Conservation (phyloP, 2,329 filamentous ascomycete genomes). For the Hawksworthiomyces lignivorus region DNA sequence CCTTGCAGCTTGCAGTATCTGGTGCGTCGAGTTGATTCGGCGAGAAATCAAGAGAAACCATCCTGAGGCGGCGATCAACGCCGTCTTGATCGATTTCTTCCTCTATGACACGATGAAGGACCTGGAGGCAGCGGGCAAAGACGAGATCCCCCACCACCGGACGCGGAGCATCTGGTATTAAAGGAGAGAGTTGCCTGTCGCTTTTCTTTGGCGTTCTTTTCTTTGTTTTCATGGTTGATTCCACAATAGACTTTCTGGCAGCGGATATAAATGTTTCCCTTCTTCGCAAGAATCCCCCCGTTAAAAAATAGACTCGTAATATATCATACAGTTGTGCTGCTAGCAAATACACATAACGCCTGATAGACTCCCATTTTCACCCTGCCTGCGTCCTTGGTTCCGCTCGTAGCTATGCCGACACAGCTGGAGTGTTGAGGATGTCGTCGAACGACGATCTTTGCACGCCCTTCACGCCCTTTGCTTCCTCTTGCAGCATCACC, state of each 20-base stretch:
- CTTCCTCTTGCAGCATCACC: slow-evolving; percentile 67
- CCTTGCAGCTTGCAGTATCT: slow-evolving; percentile 72
- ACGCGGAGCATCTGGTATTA: slow-evolving; percentile 95
- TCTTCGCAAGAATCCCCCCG: slow-evolving; percentile 3
- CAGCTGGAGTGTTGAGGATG: slow-evolving; percentile 45
- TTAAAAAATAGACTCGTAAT: too few relatives aligned
- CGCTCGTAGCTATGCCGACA: background rate
- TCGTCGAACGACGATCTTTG: slow-evolving; percentile 72
- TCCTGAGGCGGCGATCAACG: slow-evolving; percentile 68
- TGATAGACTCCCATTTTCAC: too few relatives aligned
- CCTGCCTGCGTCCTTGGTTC: background rate
- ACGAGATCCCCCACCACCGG: slow-evolving; percentile 72
- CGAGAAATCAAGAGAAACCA: slow-evolving; percentile 70
- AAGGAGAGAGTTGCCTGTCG: too few relatives aligned
- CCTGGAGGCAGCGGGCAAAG: slow-evolving; percentile 55
- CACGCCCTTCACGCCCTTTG: slow-evolving; percentile 41
- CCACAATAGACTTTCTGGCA: background rate
- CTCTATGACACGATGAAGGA: slow-evolving; percentile 93
- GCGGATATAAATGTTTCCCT: background rate
- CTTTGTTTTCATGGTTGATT: too few relatives aligned
- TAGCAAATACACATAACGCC: too few relatives aligned
- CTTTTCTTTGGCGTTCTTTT: background rate
- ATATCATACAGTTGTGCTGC: too few relatives aligned
- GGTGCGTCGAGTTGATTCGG: slow-evolving; percentile 85
- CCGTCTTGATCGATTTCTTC: slow-evolving; percentile 94